Conservation (phyloP, 768 basidiomycete genomes). For the Royoungia palumana region DNA sequence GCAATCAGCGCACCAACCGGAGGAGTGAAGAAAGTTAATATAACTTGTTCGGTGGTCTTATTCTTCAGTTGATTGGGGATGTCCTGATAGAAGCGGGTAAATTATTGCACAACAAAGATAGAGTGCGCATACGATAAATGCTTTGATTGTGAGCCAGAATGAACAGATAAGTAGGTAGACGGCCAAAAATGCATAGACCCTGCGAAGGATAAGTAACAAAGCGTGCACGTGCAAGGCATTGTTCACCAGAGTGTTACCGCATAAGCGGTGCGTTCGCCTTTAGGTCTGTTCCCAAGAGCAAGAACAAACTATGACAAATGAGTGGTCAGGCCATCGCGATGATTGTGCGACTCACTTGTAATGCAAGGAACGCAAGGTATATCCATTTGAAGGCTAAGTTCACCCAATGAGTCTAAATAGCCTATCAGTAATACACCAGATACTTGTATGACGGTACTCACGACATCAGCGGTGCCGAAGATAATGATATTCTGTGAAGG, state of each 20-base stretch:
- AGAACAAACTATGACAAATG: conserved; percentile 51
- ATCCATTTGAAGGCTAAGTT: conserved; percentile 83
- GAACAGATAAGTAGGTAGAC: conserved; percentile 87
- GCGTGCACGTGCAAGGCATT: neutral
- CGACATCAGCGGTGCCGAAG: conserved; percentile 70
- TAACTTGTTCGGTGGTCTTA: conserved; percentile 47
- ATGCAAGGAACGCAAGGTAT: conserved; percentile 78
- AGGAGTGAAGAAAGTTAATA: conserved; percentile 64
- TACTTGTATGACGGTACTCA: conserved; percentile 37
- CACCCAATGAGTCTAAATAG: conserved; percentile 73
- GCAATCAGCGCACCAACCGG: conserved; percentile 81
- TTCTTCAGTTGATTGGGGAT: conserved; percentile 51
- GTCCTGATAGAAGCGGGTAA: conserved; percentile 32
- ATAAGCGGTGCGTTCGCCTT: conserved; percentile 79
- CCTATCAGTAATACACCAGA: neutral
- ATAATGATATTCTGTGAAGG: conserved; percentile 51
- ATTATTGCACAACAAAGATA: neutral
- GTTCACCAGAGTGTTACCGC: conserved; percentile 66
- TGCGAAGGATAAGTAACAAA: conserved; percentile 24
- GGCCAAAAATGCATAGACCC: conserved; percentile 82
- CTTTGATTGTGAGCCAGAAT: conserved; percentile 74
- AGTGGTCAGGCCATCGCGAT: neutral
- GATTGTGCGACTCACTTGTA: conserved; percentile 48
- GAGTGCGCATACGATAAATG: conserved; percentile 58
- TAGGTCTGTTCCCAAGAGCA: conserved; percentile 79